Conservation (phyloP, 768 basidiomycete species). For the Lactifluus piperatus region DNA sequence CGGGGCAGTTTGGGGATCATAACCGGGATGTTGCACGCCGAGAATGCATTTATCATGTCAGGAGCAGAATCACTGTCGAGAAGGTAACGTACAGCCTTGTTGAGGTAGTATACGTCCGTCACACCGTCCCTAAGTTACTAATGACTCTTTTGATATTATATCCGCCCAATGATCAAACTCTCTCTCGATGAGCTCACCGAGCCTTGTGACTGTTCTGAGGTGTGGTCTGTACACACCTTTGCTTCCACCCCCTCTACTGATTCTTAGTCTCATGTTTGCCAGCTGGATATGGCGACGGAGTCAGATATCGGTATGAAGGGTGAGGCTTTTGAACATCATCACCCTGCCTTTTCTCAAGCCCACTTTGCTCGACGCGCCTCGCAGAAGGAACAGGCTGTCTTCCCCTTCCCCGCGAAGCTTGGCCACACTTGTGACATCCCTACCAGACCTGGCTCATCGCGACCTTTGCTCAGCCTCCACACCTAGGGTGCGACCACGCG, state of each 20-base stretch:
- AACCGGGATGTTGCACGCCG: constrained; percentile 74
- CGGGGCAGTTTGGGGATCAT: constrained; percentile 37
- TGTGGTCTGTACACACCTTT: too few species aligned
- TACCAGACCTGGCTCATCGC: background rate
- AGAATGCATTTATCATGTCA: constrained; percentile 78
- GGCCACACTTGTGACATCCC: constrained; percentile 28
- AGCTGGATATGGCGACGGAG: constrained; percentile 22
- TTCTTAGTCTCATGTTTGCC: constrained; percentile 14
- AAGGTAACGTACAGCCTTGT: constrained; percentile 83
- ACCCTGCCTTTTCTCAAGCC: constrained; percentile 28
- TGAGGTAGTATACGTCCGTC: too few species aligned
- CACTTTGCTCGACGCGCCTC: constrained; percentile 36
- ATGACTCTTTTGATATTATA: too few species aligned
- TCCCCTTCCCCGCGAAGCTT: constrained; percentile 49
- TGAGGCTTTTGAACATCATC: constrained; percentile 21
- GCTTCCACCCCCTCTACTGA: too few species aligned
- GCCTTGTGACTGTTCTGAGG: too few species aligned
- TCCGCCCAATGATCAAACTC: too few species aligned
- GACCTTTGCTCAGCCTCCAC: constrained; percentile 15
- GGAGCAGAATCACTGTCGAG: constrained; percentile 83
- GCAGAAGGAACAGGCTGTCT: constrained; percentile 41
- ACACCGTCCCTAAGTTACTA: too few species aligned
- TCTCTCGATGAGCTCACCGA: too few species aligned
- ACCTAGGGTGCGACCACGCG: constrained; percentile 26
- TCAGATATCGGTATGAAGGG: constrained; percentile 25